phyloP scores from a whole-genome alignment of 2,329 filamentous ascomycete genomes.

The Gaeumannomyces sp. region DNA sequence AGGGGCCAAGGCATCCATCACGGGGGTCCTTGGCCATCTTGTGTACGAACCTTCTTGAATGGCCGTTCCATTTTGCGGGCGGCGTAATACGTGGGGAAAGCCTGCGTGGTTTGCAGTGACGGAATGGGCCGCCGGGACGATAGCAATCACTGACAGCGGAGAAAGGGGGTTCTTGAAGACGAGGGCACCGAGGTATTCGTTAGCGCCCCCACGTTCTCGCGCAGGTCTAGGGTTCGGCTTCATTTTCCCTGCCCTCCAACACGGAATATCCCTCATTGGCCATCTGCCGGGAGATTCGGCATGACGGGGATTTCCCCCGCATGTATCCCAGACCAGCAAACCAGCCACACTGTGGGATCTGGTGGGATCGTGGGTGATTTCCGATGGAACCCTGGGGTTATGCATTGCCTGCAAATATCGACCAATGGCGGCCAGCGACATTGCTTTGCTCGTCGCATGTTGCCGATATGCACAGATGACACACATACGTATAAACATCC shows the following conservation, averaged over 20 bases:
- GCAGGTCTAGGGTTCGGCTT: neutral
- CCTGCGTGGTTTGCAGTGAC: no score
- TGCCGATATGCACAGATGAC: no score
- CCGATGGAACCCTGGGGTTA: no score
- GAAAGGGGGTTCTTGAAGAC: neutral
- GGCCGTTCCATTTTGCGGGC: conserved; percentile 9
- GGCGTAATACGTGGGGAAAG: no score
- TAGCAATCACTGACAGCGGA: neutral
- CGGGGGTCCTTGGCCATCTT: no score
- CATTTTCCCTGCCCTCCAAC: neutral
- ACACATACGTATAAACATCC: no score
- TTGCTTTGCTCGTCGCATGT: no score
- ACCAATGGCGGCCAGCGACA: no score
- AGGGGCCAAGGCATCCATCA: neutral
- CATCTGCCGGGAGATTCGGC: neutral
- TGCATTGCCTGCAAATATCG: no score
- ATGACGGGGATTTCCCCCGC: neutral
- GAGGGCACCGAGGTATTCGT: neutral
- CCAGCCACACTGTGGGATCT: no score
- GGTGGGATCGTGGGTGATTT: no score
- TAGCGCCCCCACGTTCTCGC: neutral
- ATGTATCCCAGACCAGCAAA: neutral
- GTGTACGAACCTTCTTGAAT: conserved; percentile 16
- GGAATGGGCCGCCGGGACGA: neutral
- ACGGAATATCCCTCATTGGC: neutral